Conservation (phyloP, 1,139 yeast genomes). For the Candida glucosophila region DNA sequence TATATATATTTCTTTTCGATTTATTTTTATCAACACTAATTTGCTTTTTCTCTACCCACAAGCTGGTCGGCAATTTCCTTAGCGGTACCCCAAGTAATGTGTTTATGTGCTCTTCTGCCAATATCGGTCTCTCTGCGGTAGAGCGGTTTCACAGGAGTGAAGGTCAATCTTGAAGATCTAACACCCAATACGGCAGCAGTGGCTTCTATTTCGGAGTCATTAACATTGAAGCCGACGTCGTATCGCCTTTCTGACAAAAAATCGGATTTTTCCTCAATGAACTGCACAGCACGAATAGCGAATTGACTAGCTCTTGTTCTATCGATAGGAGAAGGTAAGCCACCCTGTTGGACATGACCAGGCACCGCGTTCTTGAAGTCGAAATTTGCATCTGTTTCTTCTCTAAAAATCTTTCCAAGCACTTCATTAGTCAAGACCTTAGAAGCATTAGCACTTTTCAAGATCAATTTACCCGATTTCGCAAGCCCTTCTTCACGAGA, state of each 20-base stretch:
- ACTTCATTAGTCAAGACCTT: conserved; percentile 72
- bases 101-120: conserved; percentile 77
- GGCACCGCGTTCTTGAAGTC: conserved; percentile 96
- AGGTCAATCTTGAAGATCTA: conserved; percentile 66
- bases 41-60: conserved; percentile 57
- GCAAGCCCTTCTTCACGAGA: conserved; percentile 52
- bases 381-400: conserved; percentile 67
- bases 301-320: conserved; percentile 86
- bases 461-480: conserved; percentile 72
- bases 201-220: conserved; percentile 26
- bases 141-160: conserved; percentile 64
- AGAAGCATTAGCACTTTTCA: conserved; percentile 83
- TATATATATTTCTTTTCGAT: too few relatives aligned
- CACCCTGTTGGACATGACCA: conserved; percentile 98
- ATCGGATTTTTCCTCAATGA: conserved; percentile 50
- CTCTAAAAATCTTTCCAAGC: conserved; percentile 73
- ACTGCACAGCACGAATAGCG: conserved; percentile 82
- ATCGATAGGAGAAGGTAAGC: conserved; percentile 90
- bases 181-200: conserved; percentile 88
- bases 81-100: conserved; percentile 70
- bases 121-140: conserved; percentile 84
- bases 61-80: conserved; percentile 77
- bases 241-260: conserved; percentile 16
- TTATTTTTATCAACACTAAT: too few relatives aligned
- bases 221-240: conserved; percentile 25